Conservation (phyloP, 2,329 filamentous ascomycete species). For the Ceratocystis cacaofunesta region DNA sequence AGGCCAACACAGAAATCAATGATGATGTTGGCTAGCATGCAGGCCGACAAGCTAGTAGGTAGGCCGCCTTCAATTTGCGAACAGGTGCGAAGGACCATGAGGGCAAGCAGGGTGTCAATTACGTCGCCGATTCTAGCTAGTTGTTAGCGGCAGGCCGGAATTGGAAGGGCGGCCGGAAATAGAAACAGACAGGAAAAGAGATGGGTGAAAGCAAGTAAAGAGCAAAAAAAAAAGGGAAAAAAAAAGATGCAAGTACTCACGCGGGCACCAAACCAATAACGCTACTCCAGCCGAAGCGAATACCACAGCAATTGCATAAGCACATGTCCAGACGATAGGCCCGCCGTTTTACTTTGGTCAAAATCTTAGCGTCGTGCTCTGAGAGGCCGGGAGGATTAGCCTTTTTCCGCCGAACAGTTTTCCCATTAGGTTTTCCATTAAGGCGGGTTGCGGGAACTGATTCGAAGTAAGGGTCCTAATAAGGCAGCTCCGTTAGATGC, state of each 20-base stretch:
- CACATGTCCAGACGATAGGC: slow-evolving; percentile 77
- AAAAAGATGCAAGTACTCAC: slow-evolving; percentile 35
- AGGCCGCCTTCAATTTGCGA: slow-evolving; percentile 63
- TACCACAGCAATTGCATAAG: slow-evolving; percentile 65
- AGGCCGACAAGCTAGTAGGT: slow-evolving; percentile 40
- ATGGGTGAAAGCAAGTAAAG: too few species aligned
- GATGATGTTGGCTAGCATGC: slow-evolving; percentile 69
- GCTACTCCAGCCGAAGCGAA: slow-evolving; percentile 78
- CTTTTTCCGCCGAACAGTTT: slow-evolving; percentile 72
- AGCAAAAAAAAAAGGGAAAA: neutral
- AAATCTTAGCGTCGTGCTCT: slow-evolving; percentile 61
- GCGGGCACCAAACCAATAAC: slow-evolving; percentile 72
- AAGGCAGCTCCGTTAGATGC: neutral
- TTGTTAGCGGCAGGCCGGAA: neutral
- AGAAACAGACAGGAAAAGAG: too few species aligned
- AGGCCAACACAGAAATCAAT: slow-evolving; percentile 62
- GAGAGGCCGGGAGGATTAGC: slow-evolving; percentile 72
- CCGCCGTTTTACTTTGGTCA: slow-evolving; percentile 71
- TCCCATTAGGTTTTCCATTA: slow-evolving; percentile 49
- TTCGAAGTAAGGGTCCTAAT: slow-evolving; percentile 81
- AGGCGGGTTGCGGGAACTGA: slow-evolving; percentile 59
- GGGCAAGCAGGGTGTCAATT: slow-evolving; percentile 56
- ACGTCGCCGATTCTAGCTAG: slow-evolving; percentile 54
- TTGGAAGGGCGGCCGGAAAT: too few species aligned
- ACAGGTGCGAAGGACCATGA: slow-evolving; percentile 61